Evolutionary conservation across 495 filamentous ascomycete genomes (phyloP).

Genomic region (Pseudoneurospora amorphoporcata): DNA sequence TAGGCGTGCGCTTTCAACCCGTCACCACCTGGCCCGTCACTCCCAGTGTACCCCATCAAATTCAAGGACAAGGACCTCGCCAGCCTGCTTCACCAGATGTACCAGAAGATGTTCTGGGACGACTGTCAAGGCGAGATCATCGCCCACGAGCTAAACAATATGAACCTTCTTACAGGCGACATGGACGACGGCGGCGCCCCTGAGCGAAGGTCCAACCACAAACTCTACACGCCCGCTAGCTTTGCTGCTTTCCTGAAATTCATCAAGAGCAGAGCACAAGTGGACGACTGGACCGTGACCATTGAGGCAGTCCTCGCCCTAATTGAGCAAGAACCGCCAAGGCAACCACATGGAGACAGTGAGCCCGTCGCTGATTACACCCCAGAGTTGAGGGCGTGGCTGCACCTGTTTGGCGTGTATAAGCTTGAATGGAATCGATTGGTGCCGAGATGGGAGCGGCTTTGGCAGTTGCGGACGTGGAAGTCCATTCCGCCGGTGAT

Average conservation of each 20-base stretch:
- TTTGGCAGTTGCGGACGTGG: slow-evolving; percentile 12
- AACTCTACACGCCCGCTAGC: not conserved
- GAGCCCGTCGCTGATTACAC: not conserved
- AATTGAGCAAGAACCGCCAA: not conserved
- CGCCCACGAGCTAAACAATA: not conserved
- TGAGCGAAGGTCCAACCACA: not conserved
- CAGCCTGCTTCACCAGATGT: not conserved
- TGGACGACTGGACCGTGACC: not conserved
- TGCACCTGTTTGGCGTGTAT: not conserved
- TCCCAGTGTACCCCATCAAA: not conserved
- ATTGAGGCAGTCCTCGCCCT: not conserved
- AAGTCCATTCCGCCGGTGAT: slow-evolving; percentile 22
- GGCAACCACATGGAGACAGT: not conserved
- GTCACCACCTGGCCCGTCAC: not conserved
- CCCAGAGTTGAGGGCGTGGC: not conserved
- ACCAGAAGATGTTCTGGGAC: slow-evolving; percentile 2
- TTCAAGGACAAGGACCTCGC: not conserved
- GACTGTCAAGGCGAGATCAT: not conserved
- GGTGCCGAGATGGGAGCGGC: not conserved
- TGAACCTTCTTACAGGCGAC: not conserved
- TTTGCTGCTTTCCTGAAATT: not conserved
- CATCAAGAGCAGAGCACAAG: not conserved
- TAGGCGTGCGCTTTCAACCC: slow-evolving; percentile 5
- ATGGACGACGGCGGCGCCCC: not conserved
- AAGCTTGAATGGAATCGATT: not conserved